Base-by-base conservation (phyloP, 768 basidiomycete genomes). In the Chalciporus pseudorubinellus region DNA sequence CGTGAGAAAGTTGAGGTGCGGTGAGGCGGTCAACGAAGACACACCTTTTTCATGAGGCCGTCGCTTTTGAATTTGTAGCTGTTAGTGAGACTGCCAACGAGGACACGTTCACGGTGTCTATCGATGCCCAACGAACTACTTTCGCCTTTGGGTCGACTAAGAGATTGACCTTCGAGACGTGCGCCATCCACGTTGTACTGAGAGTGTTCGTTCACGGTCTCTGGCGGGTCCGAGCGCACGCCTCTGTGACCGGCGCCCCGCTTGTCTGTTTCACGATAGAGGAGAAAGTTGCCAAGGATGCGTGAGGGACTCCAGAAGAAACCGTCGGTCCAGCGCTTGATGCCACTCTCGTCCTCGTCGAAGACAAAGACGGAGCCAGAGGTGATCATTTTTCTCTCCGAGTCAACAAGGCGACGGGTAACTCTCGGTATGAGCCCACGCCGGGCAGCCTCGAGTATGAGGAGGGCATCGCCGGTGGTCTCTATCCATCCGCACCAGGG, bases 241-340 rank as follows among this genome's bases (percentile, higher is more conserved):
- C 75, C 78, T 48, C 83, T 74, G 66, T 84, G 84, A 14, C 83
- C 81, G 14, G 81, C 76, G 18, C 84, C 85, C 46, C 84, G 76
- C 71, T 92, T 92, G 69, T 94, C 92, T 6, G 91, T 92, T 72
- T 97, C 92, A 56, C 94, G 87, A 72, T 98, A 98, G 55, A 95
- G 84, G 62, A 98, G 75, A 65, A 97, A 98, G 69, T 98, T 98
- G 61, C 92, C 92, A 52, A 97, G 74, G 22, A 97, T 97, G 51
- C 95, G 78, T 58, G 86, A 89, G 0, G 95, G 95, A 59, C 87
- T 90, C 95, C 95, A 97, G 66, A 89, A 88, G 66, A 90, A 86
- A n/a, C 94, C 93, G 71, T 98, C 95, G 2, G 95, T 98, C 91
- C 94, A 97, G 39, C 95, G 81, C 74, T 95, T 95, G 74, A 98